Evolutionary conservation across 495 filamentous ascomycete species (phyloP).

Genomic region (Aspergillus cavernicola): DNA sequence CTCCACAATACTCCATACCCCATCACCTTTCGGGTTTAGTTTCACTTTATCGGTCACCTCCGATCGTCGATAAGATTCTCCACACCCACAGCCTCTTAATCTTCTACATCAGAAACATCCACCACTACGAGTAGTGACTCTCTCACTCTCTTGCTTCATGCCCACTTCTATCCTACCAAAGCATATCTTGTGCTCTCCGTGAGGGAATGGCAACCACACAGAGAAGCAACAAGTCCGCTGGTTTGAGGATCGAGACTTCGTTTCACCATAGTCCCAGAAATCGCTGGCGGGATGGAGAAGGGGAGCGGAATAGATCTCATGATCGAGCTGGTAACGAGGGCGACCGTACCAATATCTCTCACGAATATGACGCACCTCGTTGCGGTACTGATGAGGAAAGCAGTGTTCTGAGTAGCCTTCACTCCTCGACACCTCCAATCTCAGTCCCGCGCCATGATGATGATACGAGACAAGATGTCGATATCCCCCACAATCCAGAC

Average conservation of each 20-base stretch:
- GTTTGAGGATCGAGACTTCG: slow-evolving; percentile 43
- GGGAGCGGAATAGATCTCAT: slow-evolving; percentile 19
- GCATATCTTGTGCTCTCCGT: slow-evolving; percentile 17
- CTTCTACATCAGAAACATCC: too few species aligned
- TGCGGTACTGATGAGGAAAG: slow-evolving; percentile 46
- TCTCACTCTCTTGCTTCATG: slow-evolving; percentile 7
- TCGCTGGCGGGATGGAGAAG: slow-evolving; percentile 27
- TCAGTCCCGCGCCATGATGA: slow-evolving; percentile 43
- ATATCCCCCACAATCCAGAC: slow-evolving; percentile 42
- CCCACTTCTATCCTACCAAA: slow-evolving; percentile 12
- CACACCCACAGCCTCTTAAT: not conserved
- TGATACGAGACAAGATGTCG: slow-evolving; percentile 20
- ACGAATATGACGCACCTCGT: slow-evolving; percentile 37
- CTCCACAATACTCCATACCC: not conserved
- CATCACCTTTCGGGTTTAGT: slow-evolving; percentile 6
- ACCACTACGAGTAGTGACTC: too few species aligned
- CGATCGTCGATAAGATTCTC: slow-evolving; percentile 14
- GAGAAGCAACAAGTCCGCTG: slow-evolving; percentile 32
- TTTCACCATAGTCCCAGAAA: slow-evolving; percentile 27
- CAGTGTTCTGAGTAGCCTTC: slow-evolving; percentile 43
- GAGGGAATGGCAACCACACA: slow-evolving; percentile 42
- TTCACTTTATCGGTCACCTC: not conserved
- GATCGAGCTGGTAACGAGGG: slow-evolving; percentile 42
- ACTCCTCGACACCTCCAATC: slow-evolving; percentile 46
- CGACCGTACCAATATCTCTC: slow-evolving; percentile 42